phyloP scores from a whole-genome alignment of 768 basidiomycete species.

The Phylloporus sp. region DNA sequence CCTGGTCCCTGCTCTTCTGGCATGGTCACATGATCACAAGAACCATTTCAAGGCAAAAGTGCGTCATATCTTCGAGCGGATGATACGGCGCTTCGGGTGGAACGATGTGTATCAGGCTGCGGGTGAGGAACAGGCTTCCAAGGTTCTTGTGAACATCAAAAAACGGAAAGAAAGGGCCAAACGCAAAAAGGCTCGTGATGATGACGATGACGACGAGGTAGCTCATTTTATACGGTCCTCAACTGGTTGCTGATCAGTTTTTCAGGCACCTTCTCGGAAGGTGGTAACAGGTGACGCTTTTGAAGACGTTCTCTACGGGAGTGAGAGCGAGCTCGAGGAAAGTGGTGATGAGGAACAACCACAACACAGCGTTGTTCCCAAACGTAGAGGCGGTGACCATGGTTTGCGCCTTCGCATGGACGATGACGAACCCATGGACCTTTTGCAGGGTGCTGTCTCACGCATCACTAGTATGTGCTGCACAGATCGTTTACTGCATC shows the following conservation, averaged over 20 bases:
- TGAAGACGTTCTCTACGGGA: constrained; percentile 95
- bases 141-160: constrained; percentile 90
- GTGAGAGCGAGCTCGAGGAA: constrained; percentile 85
- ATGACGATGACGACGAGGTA: constrained; percentile 55
- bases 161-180: constrained; percentile 94
- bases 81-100: constrained; percentile 88
- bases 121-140: constrained; percentile 76
- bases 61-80: constrained; percentile 93
- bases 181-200: constrained; percentile 68
- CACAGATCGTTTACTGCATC: background rate
- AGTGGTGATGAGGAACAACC: constrained; percentile 54
- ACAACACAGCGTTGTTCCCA: constrained; percentile 30
- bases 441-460: constrained; percentile 75
- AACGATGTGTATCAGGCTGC: constrained; percentile 75
- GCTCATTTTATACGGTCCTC: background rate
- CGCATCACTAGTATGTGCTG: constrained; percentile 60
- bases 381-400: constrained; percentile 35
- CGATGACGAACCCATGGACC: constrained; percentile 92
- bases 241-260: constrained; percentile 6
- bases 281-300: constrained; percentile 80
- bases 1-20: constrained; percentile 80
- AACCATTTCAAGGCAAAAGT: constrained; percentile 99
- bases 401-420: constrained; percentile 77
- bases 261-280: constrained; percentile 44
- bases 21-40: constrained; percentile 97